A percentile compares a stretch with the other conserved stretches of the same genome.
Evolutionary conservation across 2,329 filamentous ascomycete genomes (phyloP).

Genomic region (Pyrenophora tritici-repentis): DNA sequence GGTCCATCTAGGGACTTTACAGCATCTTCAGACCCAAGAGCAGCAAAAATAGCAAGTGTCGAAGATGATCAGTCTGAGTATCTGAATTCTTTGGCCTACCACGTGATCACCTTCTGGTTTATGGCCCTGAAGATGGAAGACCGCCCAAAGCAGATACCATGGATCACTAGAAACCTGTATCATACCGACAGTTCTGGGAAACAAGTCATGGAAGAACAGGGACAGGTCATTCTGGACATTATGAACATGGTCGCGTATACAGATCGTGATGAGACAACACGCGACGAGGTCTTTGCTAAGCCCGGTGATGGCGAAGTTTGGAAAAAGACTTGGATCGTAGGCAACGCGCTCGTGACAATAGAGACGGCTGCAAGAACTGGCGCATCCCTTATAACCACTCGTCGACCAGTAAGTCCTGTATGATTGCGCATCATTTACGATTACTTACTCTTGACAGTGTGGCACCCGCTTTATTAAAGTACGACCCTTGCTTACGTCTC

Average conservation of each 20-base stretch:
- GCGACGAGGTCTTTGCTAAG: constrained; percentile 68
- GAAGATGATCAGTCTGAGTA: constrained; percentile 87
- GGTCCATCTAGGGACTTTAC: constrained; percentile 52
- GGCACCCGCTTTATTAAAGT: constrained; percentile 50
- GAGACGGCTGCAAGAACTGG: constrained; percentile 70
- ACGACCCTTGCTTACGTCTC: constrained; percentile 43
- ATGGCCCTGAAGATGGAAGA: constrained; percentile 84
- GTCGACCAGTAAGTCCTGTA: constrained; percentile 69
- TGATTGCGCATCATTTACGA: background rate
- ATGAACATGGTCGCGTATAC: constrained; percentile 89
- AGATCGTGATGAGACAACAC: constrained; percentile 76
- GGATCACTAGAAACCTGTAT: constrained; percentile 83
- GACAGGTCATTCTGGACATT: constrained; percentile 90
- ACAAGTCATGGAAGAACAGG: constrained; percentile 85
- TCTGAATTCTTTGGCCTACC: constrained; percentile 89
- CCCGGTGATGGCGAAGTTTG: constrained; percentile 68
- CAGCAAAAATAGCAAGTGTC: constrained; percentile 48
- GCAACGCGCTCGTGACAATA: constrained; percentile 74
- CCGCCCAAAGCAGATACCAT: constrained; percentile 80
- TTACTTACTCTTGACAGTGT: constrained; percentile 34
- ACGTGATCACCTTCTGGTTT: constrained; percentile 98
- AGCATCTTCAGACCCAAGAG: constrained; percentile 31
- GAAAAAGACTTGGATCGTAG: constrained; percentile 72
- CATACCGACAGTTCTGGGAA: constrained; percentile 77
- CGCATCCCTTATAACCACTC: constrained; percentile 72